A percentile compares a stretch with the other conserved stretches of the same genome.
phyloP scores from a whole-genome alignment of 768 basidiomycete genomes.

The Gelatoporia subvermispora region DNA sequence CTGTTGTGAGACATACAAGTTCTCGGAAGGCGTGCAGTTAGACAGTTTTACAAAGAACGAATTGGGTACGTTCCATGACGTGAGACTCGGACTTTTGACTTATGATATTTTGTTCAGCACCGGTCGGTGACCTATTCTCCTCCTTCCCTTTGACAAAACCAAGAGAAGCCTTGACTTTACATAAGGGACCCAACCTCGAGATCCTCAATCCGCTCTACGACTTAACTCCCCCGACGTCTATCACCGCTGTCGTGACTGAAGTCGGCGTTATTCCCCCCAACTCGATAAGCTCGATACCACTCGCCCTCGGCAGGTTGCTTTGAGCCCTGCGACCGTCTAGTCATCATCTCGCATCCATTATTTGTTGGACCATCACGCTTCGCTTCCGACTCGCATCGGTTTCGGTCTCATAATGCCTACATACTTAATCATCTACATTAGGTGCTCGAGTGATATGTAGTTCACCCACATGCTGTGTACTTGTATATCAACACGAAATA shows the following conservation, averaged over 20 bases:
- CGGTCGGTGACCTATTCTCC: slow-evolving; percentile 29
- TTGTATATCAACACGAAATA: too few relatives aligned
- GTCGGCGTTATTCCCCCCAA: slow-evolving; percentile 93
- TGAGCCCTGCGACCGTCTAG: slow-evolving; percentile 7
- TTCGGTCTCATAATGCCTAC: slow-evolving; percentile 1
- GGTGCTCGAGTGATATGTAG: background rate
- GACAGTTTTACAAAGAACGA: slow-evolving; percentile 97
- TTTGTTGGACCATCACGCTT: slow-evolving; percentile 3
- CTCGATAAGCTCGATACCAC: slow-evolving; percentile 79
- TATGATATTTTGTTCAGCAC: slow-evolving; percentile 16
- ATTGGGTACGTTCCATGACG: slow-evolving; percentile 52
- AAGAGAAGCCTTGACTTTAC: slow-evolving; percentile 20
- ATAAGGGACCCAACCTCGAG: slow-evolving; percentile 53
- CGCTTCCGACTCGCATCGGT: slow-evolving; percentile 4
- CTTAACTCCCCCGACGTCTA: slow-evolving; percentile 84
- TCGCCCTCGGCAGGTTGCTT: slow-evolving; percentile 47
- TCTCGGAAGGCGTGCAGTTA: slow-evolving; percentile 85
- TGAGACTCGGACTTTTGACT: background rate
- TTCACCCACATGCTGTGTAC: background rate
- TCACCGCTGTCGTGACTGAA: slow-evolving; percentile 96
- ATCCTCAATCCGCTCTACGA: slow-evolving; percentile 89
- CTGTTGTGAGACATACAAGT: slow-evolving; percentile 99
- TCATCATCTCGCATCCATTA: too few relatives aligned
- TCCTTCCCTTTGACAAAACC: slow-evolving; percentile 29
- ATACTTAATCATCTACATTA: too few relatives aligned